phyloP scores from a whole-genome alignment of 148 eudicot species.

The Fagopyrum tataricum region DNA sequence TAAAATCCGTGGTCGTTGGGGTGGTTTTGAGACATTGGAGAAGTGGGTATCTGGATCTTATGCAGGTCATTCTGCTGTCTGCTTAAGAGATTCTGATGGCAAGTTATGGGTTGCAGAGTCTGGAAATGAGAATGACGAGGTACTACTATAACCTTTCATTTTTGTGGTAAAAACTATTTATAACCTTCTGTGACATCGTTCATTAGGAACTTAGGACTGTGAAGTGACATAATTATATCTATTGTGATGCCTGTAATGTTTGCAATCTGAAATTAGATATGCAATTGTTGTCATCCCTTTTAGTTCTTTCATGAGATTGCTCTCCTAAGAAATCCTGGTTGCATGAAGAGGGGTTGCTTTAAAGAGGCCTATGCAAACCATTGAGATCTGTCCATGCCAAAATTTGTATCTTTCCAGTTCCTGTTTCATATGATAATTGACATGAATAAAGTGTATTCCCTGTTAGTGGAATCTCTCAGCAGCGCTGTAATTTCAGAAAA shows the following conservation, averaged over 20 bases:
- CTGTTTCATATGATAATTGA: background rate
- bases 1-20: constrained; percentile 93
- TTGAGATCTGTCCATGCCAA: background rate
- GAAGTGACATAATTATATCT: background rate
- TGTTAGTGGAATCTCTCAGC: background rate
- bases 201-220: background rate
- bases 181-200: background rate
- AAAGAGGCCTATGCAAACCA: background rate
- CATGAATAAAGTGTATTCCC: background rate
- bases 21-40: constrained; percentile 95
- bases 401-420: background rate
- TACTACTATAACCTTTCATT: constrained; percentile 11
- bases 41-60: constrained; percentile 96
- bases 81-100: constrained; percentile 83
- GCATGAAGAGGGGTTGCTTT: background rate
- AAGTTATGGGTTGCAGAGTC: constrained; percentile 98
- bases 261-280: background rate
- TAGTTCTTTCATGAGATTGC: background rate
- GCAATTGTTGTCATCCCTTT: background rate
- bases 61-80: constrained; percentile 95
- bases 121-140: constrained; percentile 92
- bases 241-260: background rate
- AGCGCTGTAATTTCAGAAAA: background rate
- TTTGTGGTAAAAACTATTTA: no score
- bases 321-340: background rate